A percentile compares a stretch with the other conserved stretches of the same genome.
Conservation (phyloP, 352 stramenopile genomes). For the Phytophthora constricta region DNA sequence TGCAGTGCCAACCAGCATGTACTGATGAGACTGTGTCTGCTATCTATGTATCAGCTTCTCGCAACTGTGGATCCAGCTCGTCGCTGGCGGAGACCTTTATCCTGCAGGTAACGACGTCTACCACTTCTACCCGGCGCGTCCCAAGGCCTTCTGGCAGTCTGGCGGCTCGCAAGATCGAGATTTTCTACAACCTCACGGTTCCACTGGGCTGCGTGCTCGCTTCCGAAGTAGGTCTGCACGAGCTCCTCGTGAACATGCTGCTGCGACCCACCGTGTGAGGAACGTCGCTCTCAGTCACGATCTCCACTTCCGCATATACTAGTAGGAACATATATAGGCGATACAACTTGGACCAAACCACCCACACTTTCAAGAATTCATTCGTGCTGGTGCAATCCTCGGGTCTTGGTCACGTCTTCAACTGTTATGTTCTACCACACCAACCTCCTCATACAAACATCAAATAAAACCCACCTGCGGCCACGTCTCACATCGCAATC, state of each 20-base stretch:
- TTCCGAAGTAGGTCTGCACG: conserved; percentile 35
- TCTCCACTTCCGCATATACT: too few species aligned
- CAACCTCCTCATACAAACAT: neutral
- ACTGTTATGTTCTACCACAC: conserved; percentile 7
- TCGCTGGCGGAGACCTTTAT: conserved; percentile 47
- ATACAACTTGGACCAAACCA: too few species aligned
- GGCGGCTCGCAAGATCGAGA: conserved; percentile 50
- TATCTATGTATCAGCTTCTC: conserved; percentile 40
- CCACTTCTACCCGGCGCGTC: conserved; percentile 50
- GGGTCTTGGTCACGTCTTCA: neutral
- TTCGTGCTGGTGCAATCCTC: conserved; percentile 6
- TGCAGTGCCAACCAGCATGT: too few species aligned
- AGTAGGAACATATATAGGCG: too few species aligned
- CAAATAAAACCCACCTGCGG: too few species aligned
- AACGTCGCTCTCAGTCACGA: neutral
- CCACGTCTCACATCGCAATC: conserved; percentile 10
- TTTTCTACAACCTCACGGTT: conserved; percentile 50
- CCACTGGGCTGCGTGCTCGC: conserved; percentile 43
- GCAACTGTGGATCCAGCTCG: conserved; percentile 50
- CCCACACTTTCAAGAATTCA: too few species aligned
- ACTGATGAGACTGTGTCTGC: too few species aligned
- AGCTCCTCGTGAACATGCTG: conserved; percentile 40
- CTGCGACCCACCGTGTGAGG: conserved; percentile 22
- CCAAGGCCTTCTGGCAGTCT: conserved; percentile 52
- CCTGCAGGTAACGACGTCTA: conserved; percentile 50